Base-by-base conservation (phyloP, 2,329 filamentous ascomycete species). In the Aspergillus quadricinctus region DNA sequence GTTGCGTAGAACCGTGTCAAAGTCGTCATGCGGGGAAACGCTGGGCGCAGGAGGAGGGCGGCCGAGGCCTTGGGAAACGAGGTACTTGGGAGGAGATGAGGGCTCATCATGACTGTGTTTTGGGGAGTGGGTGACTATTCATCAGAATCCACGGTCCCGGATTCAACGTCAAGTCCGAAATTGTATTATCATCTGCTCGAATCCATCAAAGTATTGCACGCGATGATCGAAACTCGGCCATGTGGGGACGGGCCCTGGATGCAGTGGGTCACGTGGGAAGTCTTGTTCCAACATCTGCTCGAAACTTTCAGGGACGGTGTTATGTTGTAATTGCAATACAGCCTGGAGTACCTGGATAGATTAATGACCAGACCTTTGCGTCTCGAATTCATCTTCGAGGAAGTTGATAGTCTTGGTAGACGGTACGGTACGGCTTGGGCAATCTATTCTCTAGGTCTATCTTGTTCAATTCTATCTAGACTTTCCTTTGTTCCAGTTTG, bases 1-100 rank as follows among this genome's bases (percentile, higher is more conserved):
- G 84, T 86, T 58, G 86, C 82, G 75, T 87, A 88, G 51, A 74
- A 70, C 66, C 84, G 80, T 50, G 56, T 58, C 52, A 67, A 56
- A 50, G 61, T 61, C 40, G 55, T 53, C 45, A 59, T 61, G 64
- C 64, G 59, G 73, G 72, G 74, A 70, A 71, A 69, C 57, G 67
- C 68, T 55, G 65, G 70, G 59, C 73, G 72, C 63, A 73, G 65
- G 63, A 67, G 57, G 31, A 62, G 62, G 43, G 57, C 40, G 28
- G 61, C 54, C 3, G 59, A 49, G 17, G 58, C 56, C 54, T 54
- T 60, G 59, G 50, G 61, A 56, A 52, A 64, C 46, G 50, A 64
- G 52, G 49, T 57, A 50, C 53, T 59, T 67, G 61, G 40, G 64
- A 64, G 21, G 19, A 57, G 54, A 57, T 29, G 60, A 56, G 3